Evolutionary conservation across 331 rosid genomes (phyloP), one percentile per base, ranked within the genome.

Genomic region (Quercus lobata): DNA sequence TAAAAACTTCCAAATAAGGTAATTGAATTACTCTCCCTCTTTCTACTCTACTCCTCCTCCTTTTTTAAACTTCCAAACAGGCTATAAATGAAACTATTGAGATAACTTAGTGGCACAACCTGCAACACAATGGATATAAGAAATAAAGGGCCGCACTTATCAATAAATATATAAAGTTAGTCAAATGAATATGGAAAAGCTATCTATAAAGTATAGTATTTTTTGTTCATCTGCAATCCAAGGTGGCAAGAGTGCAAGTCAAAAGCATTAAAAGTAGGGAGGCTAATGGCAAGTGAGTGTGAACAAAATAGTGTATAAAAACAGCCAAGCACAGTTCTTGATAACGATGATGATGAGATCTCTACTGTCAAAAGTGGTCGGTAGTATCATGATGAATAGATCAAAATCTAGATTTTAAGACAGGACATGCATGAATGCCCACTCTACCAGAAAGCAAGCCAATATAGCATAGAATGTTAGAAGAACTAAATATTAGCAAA

Each of bases 261-360:
- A 41, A 41, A 66, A 73, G 70, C 52, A 73, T 16, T 55, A 71
- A 41, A 69, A 60, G 63, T 60, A 66, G 71, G 78, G 60, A 44
- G 63, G 66, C 79, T 53, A 32, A 71, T 69, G 56, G 74, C 24
- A 29, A 63, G 22, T 57, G 46, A 61, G 17, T 69, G 71, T 81
- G 34, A 57, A 56, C 71, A 25, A 72, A 76, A 74, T 62, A 53
- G 73, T 75, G 25, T 53, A 44, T 37, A 63, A 72, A 73, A 77
- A 24, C 30, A 49, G 53, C 77, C 72, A 79, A 77, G 60, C 58
- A 78, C 72, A 18, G 52, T 10, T 58, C 19, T 25, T 66, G 41
- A 66, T 34, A 9, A 66, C 7, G 25, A 66, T 18, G 52, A 66
- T 17, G 52, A 4, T 4, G 72, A 34, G 72, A 32, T 66, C 72